Base-by-base conservation (phyloP, 176 grass and related monocot genomes). In the Oryza nivara region DNA sequence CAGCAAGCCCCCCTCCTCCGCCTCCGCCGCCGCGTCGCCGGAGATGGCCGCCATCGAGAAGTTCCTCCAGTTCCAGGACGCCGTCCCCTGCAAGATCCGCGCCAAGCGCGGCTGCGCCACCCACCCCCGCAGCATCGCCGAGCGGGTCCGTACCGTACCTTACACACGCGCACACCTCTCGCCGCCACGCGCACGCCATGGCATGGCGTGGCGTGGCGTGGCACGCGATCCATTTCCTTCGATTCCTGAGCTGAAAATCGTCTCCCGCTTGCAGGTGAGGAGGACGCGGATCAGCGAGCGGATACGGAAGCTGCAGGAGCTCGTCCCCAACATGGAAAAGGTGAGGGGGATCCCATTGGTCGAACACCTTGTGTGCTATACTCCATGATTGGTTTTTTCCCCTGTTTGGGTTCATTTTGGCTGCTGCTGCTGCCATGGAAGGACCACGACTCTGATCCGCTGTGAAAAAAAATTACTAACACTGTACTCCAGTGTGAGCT, bases 321-420 rank as follows among this genome's bases (percentile, higher is more conserved):
- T 99, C 68, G 96, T 99, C 69, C 96, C 93, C 12, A 96, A 92
- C 91, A 96, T 96, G 96, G 96, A 99, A 74, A 99, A 99, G 96
- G 96, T 99, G 68, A 89, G 35, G 41, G 49, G 34, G 67, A 44
- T 14, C 56, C 43, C 52, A 49, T 49, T 43, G 65, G 13, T 49
- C 47, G 11, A 49, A 49, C 47, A 19, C 51, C 13, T 40, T 40
- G 16, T 13, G 16, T 19, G 5, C 51, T 36, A 1, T 35, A 2
- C 63, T 20, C 12, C 13, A 79, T 54, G 17, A 10, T 58, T 30
- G 11, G 0, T 45, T 71, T 46, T 41, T 44, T 19, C 9, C 16
- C 23, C 16, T 38, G 15, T 19, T 34, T 41, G 56, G 84, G 9
- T 1, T 1, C 6, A 76, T 14, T 51, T 16, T 5, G 0, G 51